These are phyloP conservation scores for Eutypa lata DNA, from an alignment of 2,329 filamentous ascomycete genomes.

Conservation along the genomic window DNA sequence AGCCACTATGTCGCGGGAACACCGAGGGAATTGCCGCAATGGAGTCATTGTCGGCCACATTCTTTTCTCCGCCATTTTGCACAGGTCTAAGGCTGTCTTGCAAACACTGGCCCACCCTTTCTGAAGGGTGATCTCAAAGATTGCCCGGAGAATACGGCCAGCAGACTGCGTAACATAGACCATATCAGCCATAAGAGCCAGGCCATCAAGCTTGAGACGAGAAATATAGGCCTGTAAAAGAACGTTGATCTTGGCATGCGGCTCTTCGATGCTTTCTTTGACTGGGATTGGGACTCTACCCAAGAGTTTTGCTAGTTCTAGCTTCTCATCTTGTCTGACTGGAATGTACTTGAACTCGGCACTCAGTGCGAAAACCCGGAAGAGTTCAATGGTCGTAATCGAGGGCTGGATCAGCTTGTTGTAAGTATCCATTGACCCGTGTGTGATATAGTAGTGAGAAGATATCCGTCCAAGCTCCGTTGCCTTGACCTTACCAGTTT, in stretches of 20 bases:
- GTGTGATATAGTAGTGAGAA: slow-evolving; percentile 97
- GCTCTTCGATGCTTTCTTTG: slow-evolving; percentile 95
- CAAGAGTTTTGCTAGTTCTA: slow-evolving; percentile 89
- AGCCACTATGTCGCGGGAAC: slow-evolving; percentile 79
- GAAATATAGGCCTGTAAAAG: slow-evolving; percentile 96
- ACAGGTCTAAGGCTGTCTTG: slow-evolving; percentile 87
- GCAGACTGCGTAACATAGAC: slow-evolving; percentile 98
- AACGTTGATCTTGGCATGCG: slow-evolving; percentile 97
- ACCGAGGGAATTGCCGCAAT: slow-evolving; percentile 81
- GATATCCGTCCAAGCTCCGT: slow-evolving; percentile 95
- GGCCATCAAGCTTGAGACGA: slow-evolving; percentile 84
- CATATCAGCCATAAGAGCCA: slow-evolving; percentile 96
- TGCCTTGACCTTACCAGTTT: slow-evolving; percentile 80
- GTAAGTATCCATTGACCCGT: slow-evolving; percentile 95
- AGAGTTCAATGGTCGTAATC: slow-evolving; percentile 90
- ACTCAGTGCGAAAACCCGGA: slow-evolving; percentile 92
- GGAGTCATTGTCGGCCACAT: slow-evolving; percentile 99
- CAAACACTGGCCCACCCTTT: slow-evolving; percentile 95
- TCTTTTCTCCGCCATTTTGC: slow-evolving; percentile 98
- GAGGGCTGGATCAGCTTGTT: slow-evolving; percentile 92
- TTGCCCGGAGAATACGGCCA: slow-evolving; percentile 88
- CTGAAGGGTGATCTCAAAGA: slow-evolving; percentile 96
- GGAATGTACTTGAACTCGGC: slow-evolving; percentile 99
- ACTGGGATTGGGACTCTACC: slow-evolving; percentile 90
- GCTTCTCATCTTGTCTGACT: slow-evolving; percentile 94